Percentiles rank a stretch among this genome's conserved stretches.
Evolutionary conservation across 2,329 filamentous ascomycete species (phyloP).

Genomic region (Nigrospora oryzae): DNA sequence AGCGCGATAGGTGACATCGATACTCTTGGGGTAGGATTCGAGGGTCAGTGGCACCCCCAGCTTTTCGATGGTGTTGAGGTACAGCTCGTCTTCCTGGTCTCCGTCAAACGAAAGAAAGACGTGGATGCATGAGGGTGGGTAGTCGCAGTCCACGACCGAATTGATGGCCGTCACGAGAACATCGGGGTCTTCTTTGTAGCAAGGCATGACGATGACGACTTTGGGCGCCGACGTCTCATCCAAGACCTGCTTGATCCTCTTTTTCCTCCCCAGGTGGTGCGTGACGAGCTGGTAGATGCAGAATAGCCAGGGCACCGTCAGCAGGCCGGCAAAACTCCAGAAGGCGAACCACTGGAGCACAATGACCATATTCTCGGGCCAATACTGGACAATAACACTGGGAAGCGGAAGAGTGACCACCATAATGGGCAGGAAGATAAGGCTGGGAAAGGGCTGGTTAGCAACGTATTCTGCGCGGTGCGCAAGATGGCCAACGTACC

Average conservation of each 20-base stretch:
- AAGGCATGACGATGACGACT: constrained; percentile 93
- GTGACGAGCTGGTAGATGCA: constrained; percentile 89
- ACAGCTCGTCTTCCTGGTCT: constrained; percentile 79
- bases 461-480: not conserved
- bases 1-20: constrained; percentile 77
- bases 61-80: constrained; percentile 75
- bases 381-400: constrained; percentile 58
- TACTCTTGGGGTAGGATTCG: constrained; percentile 76
- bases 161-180: constrained; percentile 79
- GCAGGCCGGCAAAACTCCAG: constrained; percentile 78
- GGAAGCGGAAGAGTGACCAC: constrained; percentile 84
- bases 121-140: constrained; percentile 85
- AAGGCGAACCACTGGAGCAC: constrained; percentile 93
- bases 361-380: constrained; percentile 59
- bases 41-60: constrained; percentile 74
- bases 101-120: constrained; percentile 95
- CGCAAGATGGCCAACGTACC: constrained; percentile 40
- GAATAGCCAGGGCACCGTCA: constrained; percentile 86
- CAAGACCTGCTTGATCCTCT: constrained; percentile 74
- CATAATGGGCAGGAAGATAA: constrained; percentile 89
- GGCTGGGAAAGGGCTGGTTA: constrained; percentile 34
- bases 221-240: constrained; percentile 85
- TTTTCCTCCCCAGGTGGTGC: constrained; percentile 72
- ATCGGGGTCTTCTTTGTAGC: constrained; percentile 84
- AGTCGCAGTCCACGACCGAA: constrained; percentile 89